A percentile compares a stretch with the other conserved stretches of the same genome.
phyloP scores from a whole-genome alignment of 1,284 basidiomycete species.

The Ceratobasidium theobromae region DNA sequence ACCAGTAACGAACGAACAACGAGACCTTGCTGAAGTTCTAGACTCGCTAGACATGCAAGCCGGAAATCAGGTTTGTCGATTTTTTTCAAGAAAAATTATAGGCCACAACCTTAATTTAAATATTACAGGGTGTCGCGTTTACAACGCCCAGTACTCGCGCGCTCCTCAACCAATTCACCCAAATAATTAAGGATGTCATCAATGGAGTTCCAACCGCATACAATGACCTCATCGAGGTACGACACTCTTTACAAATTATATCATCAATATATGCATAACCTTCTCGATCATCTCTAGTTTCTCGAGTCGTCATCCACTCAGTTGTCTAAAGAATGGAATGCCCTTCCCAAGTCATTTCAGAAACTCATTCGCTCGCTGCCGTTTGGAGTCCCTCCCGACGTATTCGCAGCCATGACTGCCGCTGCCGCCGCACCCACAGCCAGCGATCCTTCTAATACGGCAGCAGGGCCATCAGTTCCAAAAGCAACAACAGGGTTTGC shows the following conservation, averaged over 20 bases:
- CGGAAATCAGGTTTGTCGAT: slow-evolving; percentile 10
- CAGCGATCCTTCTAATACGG: neutral
- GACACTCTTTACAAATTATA: neutral
- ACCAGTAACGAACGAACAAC: slow-evolving; percentile 25
- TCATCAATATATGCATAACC: neutral
- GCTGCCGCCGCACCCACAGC: slow-evolving; percentile 7
- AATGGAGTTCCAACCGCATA: slow-evolving; percentile 32
- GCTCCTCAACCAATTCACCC: slow-evolving; percentile 21
- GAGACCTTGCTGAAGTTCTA: slow-evolving; percentile 23
- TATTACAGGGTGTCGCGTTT: slow-evolving; percentile 14
- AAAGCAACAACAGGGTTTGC: slow-evolving; percentile 11
- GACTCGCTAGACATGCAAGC: slow-evolving; percentile 30
- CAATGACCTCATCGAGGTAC: slow-evolving; percentile 30
- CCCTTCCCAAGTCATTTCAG: slow-evolving; percentile 27
- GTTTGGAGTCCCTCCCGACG: slow-evolving; percentile 23
- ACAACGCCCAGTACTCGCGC: slow-evolving; percentile 13
- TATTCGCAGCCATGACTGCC: slow-evolving; percentile 29
- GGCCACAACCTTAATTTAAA: neutral
- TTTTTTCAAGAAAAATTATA: neutral
- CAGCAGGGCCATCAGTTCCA: neutral
- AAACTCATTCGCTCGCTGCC: slow-evolving; percentile 29
- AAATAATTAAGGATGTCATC: slow-evolving; percentile 26
- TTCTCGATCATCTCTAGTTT: slow-evolving; percentile 1
- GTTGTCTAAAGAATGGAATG: slow-evolving; percentile 26
- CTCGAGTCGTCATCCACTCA: slow-evolving; percentile 25